Evolutionary conservation across 805 yeast species (phyloP), one percentile per base, ranked within the genome.

Genomic region (Kodamaea kaohsiungensis): DNA sequence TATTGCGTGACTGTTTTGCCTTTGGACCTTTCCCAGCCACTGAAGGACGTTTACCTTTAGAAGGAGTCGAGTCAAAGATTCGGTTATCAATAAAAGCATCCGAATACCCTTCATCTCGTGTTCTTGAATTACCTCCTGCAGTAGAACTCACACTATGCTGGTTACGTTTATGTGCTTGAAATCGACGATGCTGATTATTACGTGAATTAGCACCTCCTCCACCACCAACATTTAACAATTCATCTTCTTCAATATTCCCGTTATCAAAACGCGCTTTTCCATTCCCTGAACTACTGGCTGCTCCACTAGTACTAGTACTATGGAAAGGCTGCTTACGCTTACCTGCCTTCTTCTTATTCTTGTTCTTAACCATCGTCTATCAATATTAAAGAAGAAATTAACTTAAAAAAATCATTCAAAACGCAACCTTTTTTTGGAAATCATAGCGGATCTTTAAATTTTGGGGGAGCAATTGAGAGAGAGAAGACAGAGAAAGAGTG

Each of bases 11-110:
- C 3, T 30, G 35, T 30, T 5, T 12, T 22, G 57, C 43, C 40
- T 49, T 16, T 51, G 43, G 35, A 6, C 40, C 16, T 46, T 46
- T 33, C 33, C 25, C 49, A 3, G 51, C 35, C n/a, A 7, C 13
- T 3, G 45, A 19, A 40, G 45, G 16, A 25, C 49, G 48, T 13
- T 43, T 48, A 10, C 42, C 47, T 16, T 51, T 51, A 22, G 43
- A 17, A 5, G 17, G 17, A 9, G 43, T 17, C 52, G 69, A 68
- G 45, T 64, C 59, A 27, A 63, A 59, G 43, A 57, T 56, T 37
- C 76, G 56, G 55, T 71, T 73, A 53, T 72, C 77, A 27, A 68
- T 65, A 51, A 53, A 70, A 0, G 66, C 64, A n/a, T 63, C 65
- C 19, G 57, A 51, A 12, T 33, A 16, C 27, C 19, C 35, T 9